phyloP scores from a whole-genome alignment of 257 asterid genomes.

The Solanum neorickii region DNA sequence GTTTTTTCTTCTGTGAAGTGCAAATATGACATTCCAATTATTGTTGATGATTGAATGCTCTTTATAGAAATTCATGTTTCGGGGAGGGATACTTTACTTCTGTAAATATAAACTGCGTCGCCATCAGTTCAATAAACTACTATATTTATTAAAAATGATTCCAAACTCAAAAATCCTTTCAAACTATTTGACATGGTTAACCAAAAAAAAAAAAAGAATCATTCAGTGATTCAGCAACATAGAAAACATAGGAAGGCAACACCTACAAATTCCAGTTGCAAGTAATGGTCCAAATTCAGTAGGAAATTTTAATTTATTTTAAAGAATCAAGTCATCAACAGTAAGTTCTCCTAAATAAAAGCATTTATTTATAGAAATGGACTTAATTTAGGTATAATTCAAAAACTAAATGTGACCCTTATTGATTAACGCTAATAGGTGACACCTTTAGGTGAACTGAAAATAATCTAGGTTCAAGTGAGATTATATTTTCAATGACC shows the following conservation, averaged over 20 bases:
- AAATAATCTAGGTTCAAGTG: not conserved
- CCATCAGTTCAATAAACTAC: not conserved
- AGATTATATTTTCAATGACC: not conserved
- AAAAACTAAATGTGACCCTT: not conserved
- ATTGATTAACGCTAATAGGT: not conserved
- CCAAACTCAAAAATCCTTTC: not conserved
- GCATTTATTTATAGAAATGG: not conserved
- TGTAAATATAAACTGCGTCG: not conserved
- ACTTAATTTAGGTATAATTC: not conserved
- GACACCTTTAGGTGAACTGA: not conserved
- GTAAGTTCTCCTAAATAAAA: not conserved
- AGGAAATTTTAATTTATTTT: not conserved
- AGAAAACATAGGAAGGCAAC: not conserved
- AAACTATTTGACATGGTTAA: not conserved
- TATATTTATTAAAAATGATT: not conserved
- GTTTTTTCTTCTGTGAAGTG: not conserved
- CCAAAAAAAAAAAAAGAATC: not conserved
- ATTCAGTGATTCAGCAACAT: not conserved
- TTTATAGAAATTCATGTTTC: not conserved
- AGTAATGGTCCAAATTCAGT: not conserved
- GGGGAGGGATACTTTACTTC: not conserved
- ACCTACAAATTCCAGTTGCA: not conserved
- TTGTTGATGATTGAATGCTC: not conserved
- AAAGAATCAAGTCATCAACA: not conserved
- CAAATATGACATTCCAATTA: not conserved